These are phyloP conservation scores for Inga leiocalycina DNA, from an alignment of 306 rosid species.

Conservation along the genomic window DNA sequence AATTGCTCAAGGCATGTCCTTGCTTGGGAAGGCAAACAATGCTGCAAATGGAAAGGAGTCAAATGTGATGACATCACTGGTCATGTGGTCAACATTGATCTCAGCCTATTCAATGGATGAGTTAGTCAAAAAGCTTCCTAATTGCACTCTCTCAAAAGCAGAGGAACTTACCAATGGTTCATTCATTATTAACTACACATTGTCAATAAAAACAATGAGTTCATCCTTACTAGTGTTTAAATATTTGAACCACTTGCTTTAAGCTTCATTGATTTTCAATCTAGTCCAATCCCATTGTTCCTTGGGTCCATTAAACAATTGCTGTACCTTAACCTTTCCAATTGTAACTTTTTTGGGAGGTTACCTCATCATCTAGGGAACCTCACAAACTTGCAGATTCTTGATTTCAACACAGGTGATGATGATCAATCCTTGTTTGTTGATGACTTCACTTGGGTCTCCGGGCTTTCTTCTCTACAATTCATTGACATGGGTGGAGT, in stretches of 20 bases:
- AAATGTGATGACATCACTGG: background rate
- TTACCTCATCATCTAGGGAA: background rate
- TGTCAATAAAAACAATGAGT: background rate
- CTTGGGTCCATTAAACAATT: background rate
- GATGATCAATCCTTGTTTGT: no score
- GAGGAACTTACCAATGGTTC: no score
- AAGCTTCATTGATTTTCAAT: background rate
- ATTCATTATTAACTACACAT: background rate
- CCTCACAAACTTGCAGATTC: background rate
- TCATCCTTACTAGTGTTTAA: background rate
- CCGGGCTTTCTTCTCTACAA: background rate
- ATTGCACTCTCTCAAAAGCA: no score
- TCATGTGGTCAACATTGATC: background rate
- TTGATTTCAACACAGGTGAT: no score
- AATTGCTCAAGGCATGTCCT: no score
- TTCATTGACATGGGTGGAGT: conserved; percentile 1
- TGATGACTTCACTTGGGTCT: conserved; percentile 15
- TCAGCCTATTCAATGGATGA: background rate
- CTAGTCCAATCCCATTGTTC: background rate
- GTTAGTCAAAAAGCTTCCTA: no score
- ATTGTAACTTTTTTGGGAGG: background rate
- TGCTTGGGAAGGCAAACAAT: background rate
- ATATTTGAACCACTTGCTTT: background rate
- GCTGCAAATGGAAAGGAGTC: background rate
- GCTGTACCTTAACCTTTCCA: background rate